Evolutionary conservation across 163 green algal genomes (phyloP).

Genomic region (Scenedesmus sp.): DNA sequence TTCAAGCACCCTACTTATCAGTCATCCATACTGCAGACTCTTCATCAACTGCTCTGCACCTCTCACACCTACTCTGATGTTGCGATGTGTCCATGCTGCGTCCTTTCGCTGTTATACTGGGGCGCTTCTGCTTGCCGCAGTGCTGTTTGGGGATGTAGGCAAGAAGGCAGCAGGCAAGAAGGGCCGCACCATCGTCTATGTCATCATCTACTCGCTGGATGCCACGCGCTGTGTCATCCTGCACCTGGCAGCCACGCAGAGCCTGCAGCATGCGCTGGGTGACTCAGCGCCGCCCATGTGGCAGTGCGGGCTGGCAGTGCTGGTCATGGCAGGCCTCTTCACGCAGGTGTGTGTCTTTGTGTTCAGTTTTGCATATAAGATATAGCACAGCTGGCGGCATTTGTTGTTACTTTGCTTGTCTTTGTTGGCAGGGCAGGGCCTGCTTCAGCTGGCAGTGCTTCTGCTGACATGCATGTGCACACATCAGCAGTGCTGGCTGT

Average conservation of each 20-base stretch:
- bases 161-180: conserved; percentile 58
- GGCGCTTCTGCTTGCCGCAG: conserved; percentile 13
- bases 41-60: not conserved
- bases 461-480: no score
- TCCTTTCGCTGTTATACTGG: not conserved
- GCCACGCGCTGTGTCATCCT: conserved; percentile 75
- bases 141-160: conserved; percentile 73
- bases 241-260: conserved; percentile 64
- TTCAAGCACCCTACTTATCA: not conserved
- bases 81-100: not conserved
- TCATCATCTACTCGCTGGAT: conserved; percentile 67
- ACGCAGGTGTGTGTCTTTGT: not conserved
- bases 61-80: not conserved
- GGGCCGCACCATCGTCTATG: conserved; percentile 59
- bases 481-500: not conserved
- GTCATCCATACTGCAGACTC: not conserved
- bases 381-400: no score
- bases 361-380: not conserved
- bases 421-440: no score
- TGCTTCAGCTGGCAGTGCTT: no score
- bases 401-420: no score
- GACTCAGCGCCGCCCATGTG: conserved; percentile 38
- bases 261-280: conserved; percentile 36
- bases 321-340: not conserved
- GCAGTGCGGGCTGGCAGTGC: conserved; percentile 39